Evolutionary conservation across 2,329 filamentous ascomycete genomes (phyloP).

Genomic region (Fusarium piperis): DNA sequence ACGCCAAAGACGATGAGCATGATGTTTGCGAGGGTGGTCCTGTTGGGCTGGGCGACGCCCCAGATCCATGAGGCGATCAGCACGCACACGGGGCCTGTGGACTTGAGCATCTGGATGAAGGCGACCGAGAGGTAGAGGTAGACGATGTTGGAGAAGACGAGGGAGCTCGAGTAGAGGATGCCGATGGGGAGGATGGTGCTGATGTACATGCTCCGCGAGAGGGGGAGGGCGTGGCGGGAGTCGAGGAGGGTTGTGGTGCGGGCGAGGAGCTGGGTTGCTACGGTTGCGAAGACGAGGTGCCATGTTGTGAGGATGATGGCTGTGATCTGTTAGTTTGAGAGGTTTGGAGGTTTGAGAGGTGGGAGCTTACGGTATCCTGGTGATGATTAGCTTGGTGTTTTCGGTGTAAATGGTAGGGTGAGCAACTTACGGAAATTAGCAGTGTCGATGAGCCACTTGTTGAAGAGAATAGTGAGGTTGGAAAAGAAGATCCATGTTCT

Average conservation of each 20-base stretch:
- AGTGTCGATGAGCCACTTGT: slow-evolving; percentile 86
- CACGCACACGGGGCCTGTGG: slow-evolving; percentile 73
- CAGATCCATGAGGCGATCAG: slow-evolving; percentile 72
- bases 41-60: slow-evolving; percentile 59
- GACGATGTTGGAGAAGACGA: slow-evolving; percentile 74
- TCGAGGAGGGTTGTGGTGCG: slow-evolving; percentile 71
- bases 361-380: slow-evolving; percentile 48
- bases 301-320: slow-evolving; percentile 72
- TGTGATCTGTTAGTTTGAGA: slow-evolving; percentile 42
- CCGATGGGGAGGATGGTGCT: slow-evolving; percentile 73
- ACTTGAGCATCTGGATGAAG: slow-evolving; percentile 78
- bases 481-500: slow-evolving; percentile 86
- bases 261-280: slow-evolving; percentile 73
- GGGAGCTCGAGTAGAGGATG: slow-evolving; percentile 71
- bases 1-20: slow-evolving; percentile 64
- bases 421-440: slow-evolving; percentile 74
- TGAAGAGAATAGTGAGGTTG: slow-evolving; percentile 88
- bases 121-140: slow-evolving; percentile 74
- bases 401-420: background rate
- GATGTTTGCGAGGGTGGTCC: slow-evolving; percentile 58
- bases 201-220: slow-evolving; percentile 69
- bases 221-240: slow-evolving; percentile 68
- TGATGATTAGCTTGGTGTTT: background rate
- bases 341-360: background rate
- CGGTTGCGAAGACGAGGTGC: slow-evolving; percentile 73